Conservation (phyloP, 768 basidiomycete species). For the Sistotremastrum niveocremeum region DNA sequence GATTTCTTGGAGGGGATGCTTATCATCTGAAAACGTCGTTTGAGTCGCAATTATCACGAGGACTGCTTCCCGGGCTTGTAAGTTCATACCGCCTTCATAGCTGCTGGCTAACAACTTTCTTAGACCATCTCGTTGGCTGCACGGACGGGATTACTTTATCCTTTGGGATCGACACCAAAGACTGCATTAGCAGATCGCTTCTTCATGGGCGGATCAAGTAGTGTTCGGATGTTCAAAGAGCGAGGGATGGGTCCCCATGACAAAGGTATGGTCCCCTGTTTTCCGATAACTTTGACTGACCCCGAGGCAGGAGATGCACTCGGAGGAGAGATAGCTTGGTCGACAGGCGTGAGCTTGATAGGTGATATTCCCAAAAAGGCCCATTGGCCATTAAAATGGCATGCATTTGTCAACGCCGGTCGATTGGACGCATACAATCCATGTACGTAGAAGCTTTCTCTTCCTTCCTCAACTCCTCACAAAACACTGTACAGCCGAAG, state of each 20-base stretch:
- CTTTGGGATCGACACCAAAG: slow-evolving; percentile 30
- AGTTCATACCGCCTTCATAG: slow-evolving; percentile 13
- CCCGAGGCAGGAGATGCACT: slow-evolving; percentile 53
- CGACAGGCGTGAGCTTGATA: slow-evolving; percentile 61
- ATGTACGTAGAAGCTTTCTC: slow-evolving; percentile 26
- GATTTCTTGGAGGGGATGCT: slow-evolving; percentile 74
- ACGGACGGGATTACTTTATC: slow-evolving; percentile 56
- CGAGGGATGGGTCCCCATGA: slow-evolving; percentile 73
- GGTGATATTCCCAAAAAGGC: slow-evolving; percentile 57
- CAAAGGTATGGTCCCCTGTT: slow-evolving; percentile 32
- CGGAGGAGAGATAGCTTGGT: slow-evolving; percentile 75
- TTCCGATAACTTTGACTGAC: background rate
- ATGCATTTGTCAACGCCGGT: slow-evolving; percentile 73
- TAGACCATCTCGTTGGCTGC: slow-evolving; percentile 68
- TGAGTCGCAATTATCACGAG: slow-evolving; percentile 49
- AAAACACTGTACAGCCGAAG: slow-evolving; percentile 19
- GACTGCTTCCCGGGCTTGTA: slow-evolving; percentile 45
- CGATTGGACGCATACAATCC: slow-evolving; percentile 47
- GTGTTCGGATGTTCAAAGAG: slow-evolving; percentile 60
- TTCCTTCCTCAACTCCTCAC: slow-evolving; percentile 3
- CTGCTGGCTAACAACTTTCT: background rate
- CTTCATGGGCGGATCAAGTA: slow-evolving; percentile 85
- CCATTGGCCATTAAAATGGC: slow-evolving; percentile 78
- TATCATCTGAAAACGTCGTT: slow-evolving; percentile 61
- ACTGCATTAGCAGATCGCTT: slow-evolving; percentile 74